Conservation (phyloP, 2,329 filamentous ascomycete genomes). For the Mollisia scopiformis region DNA sequence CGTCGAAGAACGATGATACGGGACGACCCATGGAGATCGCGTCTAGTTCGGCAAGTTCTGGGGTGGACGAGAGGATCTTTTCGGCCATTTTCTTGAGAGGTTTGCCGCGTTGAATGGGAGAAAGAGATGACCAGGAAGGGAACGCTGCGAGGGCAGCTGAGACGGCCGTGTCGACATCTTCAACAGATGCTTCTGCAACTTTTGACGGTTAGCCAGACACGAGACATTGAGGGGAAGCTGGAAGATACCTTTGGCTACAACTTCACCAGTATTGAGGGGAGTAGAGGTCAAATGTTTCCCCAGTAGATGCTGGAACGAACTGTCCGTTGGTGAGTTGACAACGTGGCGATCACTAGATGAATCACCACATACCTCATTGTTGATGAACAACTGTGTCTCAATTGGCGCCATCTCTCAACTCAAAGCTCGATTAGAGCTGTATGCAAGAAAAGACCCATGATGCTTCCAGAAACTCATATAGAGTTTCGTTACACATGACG, state of each 20-base stretch:
- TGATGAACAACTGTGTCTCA: constrained; percentile 47
- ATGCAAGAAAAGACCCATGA: neutral
- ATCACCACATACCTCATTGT: constrained; percentile 49
- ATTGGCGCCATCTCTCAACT: constrained; percentile 1
- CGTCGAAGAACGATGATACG: constrained; percentile 35
- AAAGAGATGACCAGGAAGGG: constrained; percentile 41
- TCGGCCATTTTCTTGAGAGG: constrained; percentile 38
- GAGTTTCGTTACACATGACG: neutral
- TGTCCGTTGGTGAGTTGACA: no score
- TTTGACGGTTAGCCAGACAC: neutral
- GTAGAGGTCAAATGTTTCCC: constrained; percentile 42
- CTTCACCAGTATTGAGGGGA: constrained; percentile 21
- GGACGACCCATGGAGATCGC: constrained; percentile 41
- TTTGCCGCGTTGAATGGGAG: constrained; percentile 35
- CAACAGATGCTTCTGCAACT: constrained; percentile 49
- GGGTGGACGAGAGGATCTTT: constrained; percentile 34
- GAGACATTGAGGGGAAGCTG: neutral
- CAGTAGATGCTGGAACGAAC: constrained; percentile 43
- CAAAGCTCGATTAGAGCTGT: neutral
- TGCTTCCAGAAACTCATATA: neutral
- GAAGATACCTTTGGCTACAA: constrained; percentile 37
- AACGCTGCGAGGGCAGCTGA: constrained; percentile 41
- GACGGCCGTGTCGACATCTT: constrained; percentile 42
- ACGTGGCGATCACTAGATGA: no score
- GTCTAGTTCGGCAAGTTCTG: constrained; percentile 40